These are phyloP conservation scores for Albatrellus sp. DNA, from an alignment of 1,284 basidiomycete genomes.

Conservation along the genomic window DNA sequence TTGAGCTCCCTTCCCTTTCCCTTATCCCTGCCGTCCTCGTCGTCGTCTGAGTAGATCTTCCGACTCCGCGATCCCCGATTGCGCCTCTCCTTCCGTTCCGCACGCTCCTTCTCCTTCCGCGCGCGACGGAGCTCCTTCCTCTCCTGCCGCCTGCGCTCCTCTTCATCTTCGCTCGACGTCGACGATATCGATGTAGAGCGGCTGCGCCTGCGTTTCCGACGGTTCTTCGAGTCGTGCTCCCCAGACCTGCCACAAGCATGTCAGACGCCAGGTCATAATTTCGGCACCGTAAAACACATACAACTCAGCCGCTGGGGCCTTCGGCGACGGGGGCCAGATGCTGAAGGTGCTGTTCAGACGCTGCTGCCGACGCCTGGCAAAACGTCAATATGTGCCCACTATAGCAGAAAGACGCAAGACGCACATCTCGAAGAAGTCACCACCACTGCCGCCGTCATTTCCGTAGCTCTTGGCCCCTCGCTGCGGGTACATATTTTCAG, in stretches of 20 bases:
- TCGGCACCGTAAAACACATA: constrained; percentile 24
- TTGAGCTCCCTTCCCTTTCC: constrained; percentile 17
- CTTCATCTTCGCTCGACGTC: constrained; percentile 34
- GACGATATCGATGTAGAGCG: constrained; percentile 39
- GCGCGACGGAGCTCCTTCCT: constrained; percentile 49
- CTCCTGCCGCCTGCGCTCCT: constrained; percentile 42
- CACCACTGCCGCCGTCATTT: constrained; percentile 14
- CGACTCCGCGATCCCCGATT: constrained; percentile 19
- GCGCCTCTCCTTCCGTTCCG: constrained; percentile 22
- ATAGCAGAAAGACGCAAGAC: constrained; percentile 8
- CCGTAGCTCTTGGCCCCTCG: constrained; percentile 17
- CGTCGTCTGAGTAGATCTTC: constrained; percentile 22
- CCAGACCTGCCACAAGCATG: constrained; percentile 29
- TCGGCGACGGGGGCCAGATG: constrained; percentile 83
- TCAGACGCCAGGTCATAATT: neutral
- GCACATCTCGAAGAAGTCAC: constrained; percentile 47
- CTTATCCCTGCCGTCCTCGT: constrained; percentile 23
- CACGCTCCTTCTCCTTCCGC: constrained; percentile 34
- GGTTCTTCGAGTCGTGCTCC: constrained; percentile 35
- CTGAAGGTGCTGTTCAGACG: constrained; percentile 51
- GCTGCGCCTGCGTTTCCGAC: constrained; percentile 45
- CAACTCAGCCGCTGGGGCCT: constrained; percentile 44
- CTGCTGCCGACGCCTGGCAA: constrained; percentile 59
- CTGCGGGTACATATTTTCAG: constrained; percentile 38
- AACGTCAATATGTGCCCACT: neutral